These are phyloP conservation scores for Daldinia concentrica DNA, from an alignment of 495 filamentous ascomycete genomes.

Conservation along the genomic window DNA sequence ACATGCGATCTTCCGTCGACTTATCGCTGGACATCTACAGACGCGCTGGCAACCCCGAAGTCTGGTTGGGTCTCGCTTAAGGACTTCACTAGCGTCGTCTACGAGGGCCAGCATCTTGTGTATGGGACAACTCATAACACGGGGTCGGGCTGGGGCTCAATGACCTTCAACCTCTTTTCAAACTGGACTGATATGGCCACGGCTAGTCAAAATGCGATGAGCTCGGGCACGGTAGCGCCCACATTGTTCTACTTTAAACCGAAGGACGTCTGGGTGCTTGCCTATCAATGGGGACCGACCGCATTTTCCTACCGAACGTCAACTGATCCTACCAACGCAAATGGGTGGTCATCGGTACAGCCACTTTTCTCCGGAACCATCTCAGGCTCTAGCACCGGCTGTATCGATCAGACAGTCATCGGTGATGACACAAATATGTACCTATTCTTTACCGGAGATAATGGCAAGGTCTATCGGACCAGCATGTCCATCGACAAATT, in stretches of 20 bases:
- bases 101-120: constrained; percentile 65
- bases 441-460: constrained; percentile 72
- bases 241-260: constrained; percentile 69
- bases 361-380: constrained; percentile 66
- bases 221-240: constrained; percentile 62
- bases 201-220: constrained; percentile 63
- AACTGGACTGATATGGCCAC: constrained; percentile 65
- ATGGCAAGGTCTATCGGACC: constrained; percentile 70
- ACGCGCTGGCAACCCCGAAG: constrained; percentile 59
- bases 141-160: constrained; percentile 59
- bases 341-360: constrained; percentile 63
- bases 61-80: constrained; percentile 65
- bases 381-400: constrained; percentile 56
- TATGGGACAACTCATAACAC: constrained; percentile 58
- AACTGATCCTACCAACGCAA: constrained; percentile 63
- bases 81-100: constrained; percentile 63
- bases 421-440: constrained; percentile 67
- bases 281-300: constrained; percentile 67
- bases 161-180: constrained; percentile 65
- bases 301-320: constrained; percentile 68
- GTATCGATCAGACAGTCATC: constrained; percentile 70
- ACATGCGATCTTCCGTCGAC: constrained; percentile 63
- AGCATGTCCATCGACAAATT: constrained; percentile 68
- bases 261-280: constrained; percentile 68
- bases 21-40: constrained; percentile 65